Conservation (phyloP, 352 stramenopile genomes). For the Phytophthora pluvialis region DNA sequence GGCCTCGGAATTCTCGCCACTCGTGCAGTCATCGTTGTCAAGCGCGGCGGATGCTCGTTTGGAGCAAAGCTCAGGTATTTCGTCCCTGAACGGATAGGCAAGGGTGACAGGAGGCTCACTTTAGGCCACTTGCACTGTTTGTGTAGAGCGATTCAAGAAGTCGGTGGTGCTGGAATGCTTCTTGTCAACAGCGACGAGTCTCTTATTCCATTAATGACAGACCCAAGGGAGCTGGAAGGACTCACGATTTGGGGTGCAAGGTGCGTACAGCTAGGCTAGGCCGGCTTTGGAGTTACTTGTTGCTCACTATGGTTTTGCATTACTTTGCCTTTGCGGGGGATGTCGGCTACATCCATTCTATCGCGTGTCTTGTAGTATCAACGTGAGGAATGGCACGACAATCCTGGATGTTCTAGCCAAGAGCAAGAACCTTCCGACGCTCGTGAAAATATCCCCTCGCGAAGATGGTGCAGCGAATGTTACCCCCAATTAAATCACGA, state of each 20-base stretch:
- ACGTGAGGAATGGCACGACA: conserved; percentile 46
- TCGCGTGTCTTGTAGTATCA: conserved; percentile 41
- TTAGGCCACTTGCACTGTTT: background rate
- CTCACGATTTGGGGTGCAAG: conserved; percentile 69
- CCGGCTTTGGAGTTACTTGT: background rate
- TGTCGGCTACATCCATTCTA: conserved; percentile 4
- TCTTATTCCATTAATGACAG: conserved; percentile 67
- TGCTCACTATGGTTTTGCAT: conserved; percentile 22
- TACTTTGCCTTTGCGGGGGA: conserved; percentile 3
- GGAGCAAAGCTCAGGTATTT: conserved; percentile 62
- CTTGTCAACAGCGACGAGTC: conserved; percentile 71
- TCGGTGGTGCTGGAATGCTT: conserved; percentile 65
- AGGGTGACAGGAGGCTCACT: background rate
- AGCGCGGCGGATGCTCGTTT: conserved; percentile 72
- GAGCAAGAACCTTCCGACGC: conserved; percentile 61
- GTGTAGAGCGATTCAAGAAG: conserved; percentile 52
- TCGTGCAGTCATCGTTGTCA: conserved; percentile 71
- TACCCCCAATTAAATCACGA: conserved; percentile 21
- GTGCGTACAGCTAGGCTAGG: conserved; percentile 33
- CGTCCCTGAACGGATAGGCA: background rate
- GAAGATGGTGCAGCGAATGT: conserved; percentile 15
- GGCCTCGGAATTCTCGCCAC: conserved; percentile 63
- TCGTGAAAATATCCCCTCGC: conserved; percentile 49
- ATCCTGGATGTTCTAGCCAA: conserved; percentile 49
- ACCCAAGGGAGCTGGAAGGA: conserved; percentile 56